Evolutionary conservation across 129 eudicot genomes (phyloP), one percentile per base, ranked within the genome.

Genomic region (Rutidosis leptorrhynchoides): DNA sequence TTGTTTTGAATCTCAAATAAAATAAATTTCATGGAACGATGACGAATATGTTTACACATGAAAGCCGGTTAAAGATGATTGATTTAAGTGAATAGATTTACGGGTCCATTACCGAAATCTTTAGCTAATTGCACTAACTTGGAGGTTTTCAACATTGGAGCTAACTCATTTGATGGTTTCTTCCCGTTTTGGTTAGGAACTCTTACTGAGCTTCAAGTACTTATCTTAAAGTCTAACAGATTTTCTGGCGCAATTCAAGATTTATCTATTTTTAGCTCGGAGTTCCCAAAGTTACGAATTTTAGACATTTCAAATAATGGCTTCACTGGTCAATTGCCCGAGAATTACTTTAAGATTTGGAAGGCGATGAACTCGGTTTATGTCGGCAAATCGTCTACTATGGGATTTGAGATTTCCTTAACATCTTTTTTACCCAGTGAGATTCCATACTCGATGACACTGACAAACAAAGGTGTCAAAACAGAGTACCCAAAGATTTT

Each of bases 251-350:
- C 12, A 4, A 55, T 73, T 17, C 43, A 73, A 8, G 33, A 42
- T 20, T 19, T 5, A 2, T 3, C 37, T 3, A 21, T 11, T 14
- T n/a, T 6, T 52, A 17, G 21, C 9, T 23, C 55, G 2, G 15
- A 6, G 1, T 74, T 80, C 21, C 54, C 66, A 0, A 58, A 20
- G 51, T 27, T 80, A 16, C 58, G 61, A 1, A 80, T 80, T 52
- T 25, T 80, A 10, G 84, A 75, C 74, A 62, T 80, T 10, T 70
- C 81, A 0, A 54, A 53, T 62, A 80, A 80, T 49, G 15, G 21
- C 26, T 75, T 80, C n/a, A 64, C 2, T 26, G 81, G 84, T 5
- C 54, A 10, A 12, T 23, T 75, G 24, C 72, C 58, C 0, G 3
- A 19, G 0, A 46, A 53, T 2, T 33, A 16, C 29, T 33, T 80